Evolutionary conservation across 495 filamentous ascomycete species (phyloP), one percentile per base, ranked within the genome.

Genomic region (Neurospora sp.): DNA sequence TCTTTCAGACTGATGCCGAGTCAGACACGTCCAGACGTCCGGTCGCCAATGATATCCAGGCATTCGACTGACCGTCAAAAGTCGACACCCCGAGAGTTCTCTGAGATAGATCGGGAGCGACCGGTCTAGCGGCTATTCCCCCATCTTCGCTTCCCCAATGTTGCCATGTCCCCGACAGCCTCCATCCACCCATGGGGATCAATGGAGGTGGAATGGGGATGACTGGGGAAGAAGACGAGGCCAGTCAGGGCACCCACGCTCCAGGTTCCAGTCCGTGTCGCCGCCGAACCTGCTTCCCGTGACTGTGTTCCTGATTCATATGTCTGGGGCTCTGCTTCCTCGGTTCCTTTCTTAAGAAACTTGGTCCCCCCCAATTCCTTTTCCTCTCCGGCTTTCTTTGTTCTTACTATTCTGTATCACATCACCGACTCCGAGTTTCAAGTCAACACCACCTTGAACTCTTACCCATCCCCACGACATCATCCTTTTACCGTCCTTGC

Each of bases 91-190:
- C 13, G 54, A 62, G 54, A 62, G 24, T 62, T 34, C 24, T 31
- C 54, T 62, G 15, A 66, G 54, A 66, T 66, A 19, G 24, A 11
- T 31, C 38, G 70, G 70, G 36, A 71, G 70, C 17, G 34, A 31
- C 31, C 70, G 70, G 70, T 71, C 70, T 54, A 71, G 70, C 70
- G 70, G 70, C 70, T 71, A 43, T 43, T 71, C 10, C 36, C 36
- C 70, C 34, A 31, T 66, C 15, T 34, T 66, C 54, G 13, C 54
- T 62, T 62, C 54, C 54, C 54, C 54, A 34, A 34, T 62, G 54
- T 66, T 66, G 28, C 54, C 54, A 66, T 66, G 54, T 66, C 54
- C 54, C 54, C 28, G 54, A 66, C 54, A 66, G 28, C 54, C 54
- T 66, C 54, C 54, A 66, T 34, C 28, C 28, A 21, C 28, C 54